Conservation (phyloP, 2,329 filamentous ascomycete species). For the Epichloe gansuensis region DNA sequence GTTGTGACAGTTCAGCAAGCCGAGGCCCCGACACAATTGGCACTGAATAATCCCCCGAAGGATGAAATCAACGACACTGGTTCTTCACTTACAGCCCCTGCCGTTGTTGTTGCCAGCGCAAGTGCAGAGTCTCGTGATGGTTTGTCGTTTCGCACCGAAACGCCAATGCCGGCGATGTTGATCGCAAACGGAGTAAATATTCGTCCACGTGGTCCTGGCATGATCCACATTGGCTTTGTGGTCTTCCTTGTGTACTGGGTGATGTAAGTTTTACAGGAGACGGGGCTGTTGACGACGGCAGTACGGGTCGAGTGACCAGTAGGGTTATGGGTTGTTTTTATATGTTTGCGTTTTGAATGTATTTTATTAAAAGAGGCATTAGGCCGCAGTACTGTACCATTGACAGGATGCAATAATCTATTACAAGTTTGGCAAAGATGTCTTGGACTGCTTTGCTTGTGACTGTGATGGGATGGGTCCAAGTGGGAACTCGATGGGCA, state of each 20-base stretch:
- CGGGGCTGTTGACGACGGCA: neutral
- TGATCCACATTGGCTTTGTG: neutral
- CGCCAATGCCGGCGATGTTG: slow-evolving; percentile 1
- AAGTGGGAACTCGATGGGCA: too few relatives aligned
- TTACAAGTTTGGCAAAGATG: slow-evolving; percentile 2
- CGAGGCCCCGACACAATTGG: neutral
- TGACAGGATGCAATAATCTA: slow-evolving; percentile 5
- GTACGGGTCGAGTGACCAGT: neutral
- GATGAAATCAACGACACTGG: neutral
- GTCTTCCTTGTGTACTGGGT: neutral
- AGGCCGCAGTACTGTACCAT: slow-evolving; percentile 2
- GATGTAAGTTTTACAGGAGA: neutral
- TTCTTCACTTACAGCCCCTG: neutral
- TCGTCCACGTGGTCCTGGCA: neutral
- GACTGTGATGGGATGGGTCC: neutral
- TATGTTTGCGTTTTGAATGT: slow-evolving; percentile 8
- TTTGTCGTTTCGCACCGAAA: neutral
- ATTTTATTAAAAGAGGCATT: slow-evolving; percentile 5
- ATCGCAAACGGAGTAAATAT: neutral
- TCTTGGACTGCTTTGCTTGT: neutral
- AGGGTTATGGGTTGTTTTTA: slow-evolving; percentile 4
- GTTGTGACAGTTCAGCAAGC: slow-evolving; percentile 6
- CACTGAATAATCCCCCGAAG: neutral
- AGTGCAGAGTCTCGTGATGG: neutral
- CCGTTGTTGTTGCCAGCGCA: neutral